phyloP scores from a whole-genome alignment of 2,329 filamentous ascomycete species.

The Ilyonectria robusta region DNA sequence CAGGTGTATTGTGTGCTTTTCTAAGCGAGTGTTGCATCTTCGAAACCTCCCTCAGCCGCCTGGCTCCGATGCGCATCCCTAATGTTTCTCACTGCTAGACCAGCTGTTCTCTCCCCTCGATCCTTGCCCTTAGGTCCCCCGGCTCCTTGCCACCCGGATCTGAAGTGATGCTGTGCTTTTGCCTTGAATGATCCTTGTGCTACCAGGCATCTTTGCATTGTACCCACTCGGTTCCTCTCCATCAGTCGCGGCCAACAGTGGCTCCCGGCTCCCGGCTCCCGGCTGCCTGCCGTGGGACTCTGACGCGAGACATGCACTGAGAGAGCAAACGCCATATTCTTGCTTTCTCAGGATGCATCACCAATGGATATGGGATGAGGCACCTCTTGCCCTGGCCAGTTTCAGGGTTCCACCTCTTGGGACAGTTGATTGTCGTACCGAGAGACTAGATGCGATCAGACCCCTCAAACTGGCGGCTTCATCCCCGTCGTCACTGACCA shows the following conservation, averaged over 20 bases:
- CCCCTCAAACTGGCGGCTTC: slow-evolving; percentile 3
- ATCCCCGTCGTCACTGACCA: slow-evolving; percentile 14
- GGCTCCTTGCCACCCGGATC: not conserved
- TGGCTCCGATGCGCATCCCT: slow-evolving; percentile 3
- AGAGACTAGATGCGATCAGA: slow-evolving; percentile 16
- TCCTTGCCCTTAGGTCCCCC: not conserved
- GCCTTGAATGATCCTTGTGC: slow-evolving; percentile 14
- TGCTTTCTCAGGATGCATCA: slow-evolving; percentile 4
- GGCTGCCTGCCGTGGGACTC: slow-evolving; percentile 40
- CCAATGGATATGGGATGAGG: slow-evolving; percentile 5
- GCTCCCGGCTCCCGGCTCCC: slow-evolving; percentile 30
- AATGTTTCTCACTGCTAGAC: not conserved
- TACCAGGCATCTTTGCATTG: slow-evolving; percentile 14
- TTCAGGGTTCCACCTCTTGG: not conserved
- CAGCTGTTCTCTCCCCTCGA: not conserved
- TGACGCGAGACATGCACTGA: slow-evolving; percentile 13
- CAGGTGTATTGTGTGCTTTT: not conserved
- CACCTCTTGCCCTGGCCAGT: not conserved
- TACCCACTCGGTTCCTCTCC: slow-evolving; percentile 16
- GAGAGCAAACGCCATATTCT: slow-evolving; percentile 14
- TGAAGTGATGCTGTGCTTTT: slow-evolving; percentile 7
- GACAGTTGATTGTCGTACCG: not conserved
- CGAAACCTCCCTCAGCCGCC: slow-evolving; percentile 2
- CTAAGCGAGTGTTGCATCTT: not conserved
- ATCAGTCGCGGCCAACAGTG: slow-evolving; percentile 25